phyloP scores from a whole-genome alignment of 106 monocot genomes.

The Allium fistulosum region DNA sequence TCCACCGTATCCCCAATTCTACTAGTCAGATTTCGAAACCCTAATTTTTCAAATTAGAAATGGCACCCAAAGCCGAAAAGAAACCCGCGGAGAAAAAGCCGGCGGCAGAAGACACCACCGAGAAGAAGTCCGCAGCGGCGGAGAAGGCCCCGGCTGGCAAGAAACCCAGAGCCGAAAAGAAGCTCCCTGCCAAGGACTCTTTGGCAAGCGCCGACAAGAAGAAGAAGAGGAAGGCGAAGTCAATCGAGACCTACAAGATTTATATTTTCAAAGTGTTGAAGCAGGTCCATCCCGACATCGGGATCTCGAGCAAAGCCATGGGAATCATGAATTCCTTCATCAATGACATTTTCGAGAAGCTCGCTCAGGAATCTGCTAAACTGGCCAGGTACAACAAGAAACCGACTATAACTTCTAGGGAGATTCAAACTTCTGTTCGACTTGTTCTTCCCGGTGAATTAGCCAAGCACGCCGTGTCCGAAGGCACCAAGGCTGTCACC shows the following conservation, averaged over 20 bases:
- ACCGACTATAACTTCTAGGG: conserved; percentile 67
- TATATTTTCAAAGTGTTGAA: conserved; percentile 38
- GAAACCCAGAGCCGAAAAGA: no score
- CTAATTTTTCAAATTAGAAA: no score
- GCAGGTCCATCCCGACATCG: conserved; percentile 38
- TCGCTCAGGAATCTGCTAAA: conserved; percentile 58
- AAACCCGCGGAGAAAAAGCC: no score
- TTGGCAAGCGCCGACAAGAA: no score
- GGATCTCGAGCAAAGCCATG: conserved; percentile 93
- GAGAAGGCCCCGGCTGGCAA: no score
- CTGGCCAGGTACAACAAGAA: conserved; percentile 79
- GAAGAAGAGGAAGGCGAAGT: no score
- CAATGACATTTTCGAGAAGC: conserved; percentile 99
- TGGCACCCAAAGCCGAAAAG: no score
- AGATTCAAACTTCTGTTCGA: conserved; percentile 77
- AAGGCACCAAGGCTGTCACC: conserved; percentile 43
- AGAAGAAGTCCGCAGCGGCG: no score
- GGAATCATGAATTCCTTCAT: conserved; percentile 98
- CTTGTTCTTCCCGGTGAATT: conserved; percentile 76
- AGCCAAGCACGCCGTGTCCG: conserved; percentile 59
- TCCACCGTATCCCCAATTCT: no score
- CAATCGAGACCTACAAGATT: conserved; percentile 18
- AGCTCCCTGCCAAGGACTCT: no score
- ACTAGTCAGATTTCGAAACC: no score
- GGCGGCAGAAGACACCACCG: no score